Conservation (phyloP, 2,329 filamentous ascomycete genomes). For the Orbilia brochopaga region DNA sequence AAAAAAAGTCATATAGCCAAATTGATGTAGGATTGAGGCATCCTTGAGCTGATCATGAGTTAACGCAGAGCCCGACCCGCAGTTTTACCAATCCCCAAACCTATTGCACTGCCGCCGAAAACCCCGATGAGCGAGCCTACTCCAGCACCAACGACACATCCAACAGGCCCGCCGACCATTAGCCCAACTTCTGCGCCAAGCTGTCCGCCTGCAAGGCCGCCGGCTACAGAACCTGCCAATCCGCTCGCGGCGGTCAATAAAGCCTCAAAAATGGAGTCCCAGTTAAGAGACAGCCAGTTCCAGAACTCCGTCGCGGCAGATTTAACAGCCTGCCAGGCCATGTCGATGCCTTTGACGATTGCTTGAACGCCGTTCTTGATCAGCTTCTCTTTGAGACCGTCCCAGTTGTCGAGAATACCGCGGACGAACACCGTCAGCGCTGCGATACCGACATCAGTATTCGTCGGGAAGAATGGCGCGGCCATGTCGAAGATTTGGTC, state of each 20-base stretch:
- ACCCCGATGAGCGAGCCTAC: not conserved
- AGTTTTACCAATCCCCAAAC: not conserved
- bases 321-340: conserved; percentile 20
- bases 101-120: not conserved
- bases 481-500: conserved; percentile 24
- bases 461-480: conserved; percentile 27
- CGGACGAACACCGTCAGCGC: conserved; percentile 19
- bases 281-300: conserved; percentile 28
- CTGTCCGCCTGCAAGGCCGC: conserved; percentile 21
- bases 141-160: not conserved
- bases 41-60: no score
- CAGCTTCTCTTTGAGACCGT: conserved; percentile 16
- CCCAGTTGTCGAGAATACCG: conserved; percentile 26
- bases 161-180: not conserved
- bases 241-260: conserved; percentile 19
- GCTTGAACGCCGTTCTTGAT: conserved; percentile 15
- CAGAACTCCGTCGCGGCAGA: conserved; percentile 18
- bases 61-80: not conserved
- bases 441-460: conserved; percentile 21
- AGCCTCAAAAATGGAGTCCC: conserved; percentile 25
- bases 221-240: conserved; percentile 14
- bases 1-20: no score
- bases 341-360: conserved; percentile 28
- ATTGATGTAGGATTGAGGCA: no score
- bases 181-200: conserved; percentile 2